Evolutionary conservation across 805 yeast genomes (phyloP), one percentile per base, ranked within the genome.

Genomic region (Myxozyma lipomycoides): DNA sequence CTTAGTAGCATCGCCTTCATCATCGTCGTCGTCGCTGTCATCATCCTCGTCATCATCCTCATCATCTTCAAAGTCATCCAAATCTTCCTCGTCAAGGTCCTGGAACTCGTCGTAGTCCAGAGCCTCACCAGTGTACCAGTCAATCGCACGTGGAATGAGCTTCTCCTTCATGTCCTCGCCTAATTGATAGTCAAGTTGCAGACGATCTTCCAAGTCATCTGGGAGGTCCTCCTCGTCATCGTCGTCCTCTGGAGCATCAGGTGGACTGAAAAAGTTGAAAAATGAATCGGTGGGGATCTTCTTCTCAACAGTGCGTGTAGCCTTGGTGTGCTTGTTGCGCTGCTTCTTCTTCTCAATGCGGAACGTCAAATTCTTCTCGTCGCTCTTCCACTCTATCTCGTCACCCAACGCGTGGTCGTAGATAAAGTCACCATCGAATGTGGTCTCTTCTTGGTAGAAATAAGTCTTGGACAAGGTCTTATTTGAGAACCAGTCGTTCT

Each of bases 111-210:
- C 88, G 65, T 78, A 86, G 50, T 86, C 95, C 52, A 91, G 77
- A 22, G 98, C 98, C 59, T 88, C 88, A 43, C 98, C 98, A 7
- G 98, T 91, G 70, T 89, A 93, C 98, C 98, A 93, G 69, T 91
- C 98, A 63, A 93, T 79, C 46, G 98, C 98, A 67, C 96, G 82
- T 56, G 98, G 97, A 56, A 93, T 83, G 66, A 93, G 78, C 70
- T 93, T 86, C 70, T 93, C 98, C 75, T 93, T 93, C 68, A 93
- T 80, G 64, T 90, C 90, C 71, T 93, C 98, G 56, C 98, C 98
- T 57, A 93, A 76, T 66, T 89, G 93, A 73, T 93, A 93, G 72
- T 93, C 98, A 62, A 86, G 74, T 62, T 89, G 96, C 64, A 93
- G 77, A 66, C 87, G 79, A 51, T 81, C 83, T 69, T 89, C 96